Evolutionary conservation across 805 yeast genomes (phyloP).

Genomic region (Wickerhamiella azyma): DNA sequence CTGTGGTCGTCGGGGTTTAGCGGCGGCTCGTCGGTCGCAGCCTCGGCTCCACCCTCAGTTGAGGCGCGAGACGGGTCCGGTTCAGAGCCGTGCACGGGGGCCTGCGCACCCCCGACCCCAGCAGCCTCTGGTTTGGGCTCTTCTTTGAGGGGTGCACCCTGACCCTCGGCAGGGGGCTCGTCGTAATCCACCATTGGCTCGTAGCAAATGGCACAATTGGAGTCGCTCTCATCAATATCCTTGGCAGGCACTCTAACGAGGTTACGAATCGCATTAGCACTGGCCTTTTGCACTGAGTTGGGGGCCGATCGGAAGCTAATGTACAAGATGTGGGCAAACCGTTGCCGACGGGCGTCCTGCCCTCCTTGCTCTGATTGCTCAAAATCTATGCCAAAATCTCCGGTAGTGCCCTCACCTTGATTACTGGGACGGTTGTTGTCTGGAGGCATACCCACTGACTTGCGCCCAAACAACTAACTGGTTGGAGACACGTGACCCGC

Average conservation of each 20-base stretch:
- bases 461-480: not conserved
- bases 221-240: conserved; percentile 12
- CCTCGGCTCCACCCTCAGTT: not conserved
- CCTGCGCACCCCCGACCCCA: no score
- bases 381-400: not conserved
- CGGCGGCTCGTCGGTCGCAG: not conserved
- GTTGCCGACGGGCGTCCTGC: not conserved
- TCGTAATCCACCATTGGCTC: conserved; percentile 12
- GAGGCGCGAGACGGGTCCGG: not conserved
- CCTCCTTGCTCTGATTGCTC: not conserved
- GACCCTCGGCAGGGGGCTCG: not conserved
- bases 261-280: not conserved
- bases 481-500: not conserved
- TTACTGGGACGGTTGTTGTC: not conserved
- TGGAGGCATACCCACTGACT: conserved; percentile 1
- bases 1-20: conserved; percentile 32
- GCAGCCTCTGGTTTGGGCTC: no score
- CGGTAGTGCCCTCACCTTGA: not conserved
- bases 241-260: conserved; percentile 3
- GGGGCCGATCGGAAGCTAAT: not conserved
- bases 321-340: conserved; percentile 3
- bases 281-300: not conserved
- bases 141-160: not conserved
- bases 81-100: no score
- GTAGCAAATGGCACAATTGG: conserved; percentile 16